These are phyloP conservation scores for Sinapis alba DNA, from an alignment of 441 rosid genomes.

Conservation along the genomic window DNA sequence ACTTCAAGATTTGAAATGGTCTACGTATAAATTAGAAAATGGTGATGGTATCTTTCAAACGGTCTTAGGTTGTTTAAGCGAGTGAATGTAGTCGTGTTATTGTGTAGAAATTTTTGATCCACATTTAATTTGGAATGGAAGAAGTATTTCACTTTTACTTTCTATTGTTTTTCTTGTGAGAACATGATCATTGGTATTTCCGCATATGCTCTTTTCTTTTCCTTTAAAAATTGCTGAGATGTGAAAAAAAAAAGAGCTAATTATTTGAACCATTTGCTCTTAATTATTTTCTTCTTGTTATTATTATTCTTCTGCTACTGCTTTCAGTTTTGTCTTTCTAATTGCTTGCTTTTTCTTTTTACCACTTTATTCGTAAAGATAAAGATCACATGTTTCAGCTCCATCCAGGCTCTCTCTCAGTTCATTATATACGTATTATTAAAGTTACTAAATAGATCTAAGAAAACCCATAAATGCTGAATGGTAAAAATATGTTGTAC, in stretches of 20 bases:
- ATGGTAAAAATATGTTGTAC: background rate
- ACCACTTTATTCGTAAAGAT: slow-evolving; percentile 43
- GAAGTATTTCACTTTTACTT: background rate
- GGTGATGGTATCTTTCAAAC: too few relatives aligned
- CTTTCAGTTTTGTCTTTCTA: slow-evolving; percentile 29
- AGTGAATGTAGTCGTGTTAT: background rate
- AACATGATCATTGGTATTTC: slow-evolving; percentile 22
- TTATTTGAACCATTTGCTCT: slow-evolving; percentile 21
- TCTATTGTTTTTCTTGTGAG: background rate
- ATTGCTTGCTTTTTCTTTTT: slow-evolving; percentile 37
- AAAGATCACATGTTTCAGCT: slow-evolving; percentile 43
- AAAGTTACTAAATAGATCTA: slow-evolving; percentile 1
- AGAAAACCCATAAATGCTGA: background rate
- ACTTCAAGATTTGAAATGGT: too few relatives aligned
- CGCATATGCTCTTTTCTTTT: slow-evolving; percentile 25
- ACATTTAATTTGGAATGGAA: slow-evolving; percentile 1
- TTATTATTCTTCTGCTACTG: slow-evolving; percentile 21
- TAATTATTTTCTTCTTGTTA: slow-evolving; percentile 20
- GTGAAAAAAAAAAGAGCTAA: background rate
- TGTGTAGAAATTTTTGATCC: background rate
- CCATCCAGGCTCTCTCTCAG: slow-evolving; percentile 28
- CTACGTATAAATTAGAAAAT: too few relatives aligned
- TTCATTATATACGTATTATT: background rate
- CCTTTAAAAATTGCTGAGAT: slow-evolving; percentile 1
- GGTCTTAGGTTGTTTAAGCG: too few relatives aligned